A percentile compares a stretch with the other conserved stretches of the same genome.
Evolutionary conservation across 257 asterid species (phyloP).

Genomic region (Salvia rosmarinus): DNA sequence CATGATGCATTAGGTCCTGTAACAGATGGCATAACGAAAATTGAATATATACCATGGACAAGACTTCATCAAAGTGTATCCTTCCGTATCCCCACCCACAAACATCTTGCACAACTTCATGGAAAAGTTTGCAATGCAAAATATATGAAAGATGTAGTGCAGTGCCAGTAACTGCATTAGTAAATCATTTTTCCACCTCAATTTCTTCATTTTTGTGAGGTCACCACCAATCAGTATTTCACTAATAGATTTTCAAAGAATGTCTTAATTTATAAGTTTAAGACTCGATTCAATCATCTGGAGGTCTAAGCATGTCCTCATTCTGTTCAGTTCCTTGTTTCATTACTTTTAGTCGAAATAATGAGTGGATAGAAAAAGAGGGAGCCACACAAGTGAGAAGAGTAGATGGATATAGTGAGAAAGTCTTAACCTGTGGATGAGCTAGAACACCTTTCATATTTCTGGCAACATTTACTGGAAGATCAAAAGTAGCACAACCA

Average conservation of each 20-base stretch:
- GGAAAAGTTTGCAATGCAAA: neutral
- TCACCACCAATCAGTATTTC: neutral
- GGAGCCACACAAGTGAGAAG: neutral
- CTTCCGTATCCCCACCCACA: neutral
- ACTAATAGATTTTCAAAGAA: neutral
- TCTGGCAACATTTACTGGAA: conserved; percentile 63
- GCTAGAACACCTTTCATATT: conserved; percentile 70
- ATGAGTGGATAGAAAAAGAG: conserved; percentile 1
- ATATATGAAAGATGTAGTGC: neutral
- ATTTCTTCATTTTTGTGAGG: neutral
- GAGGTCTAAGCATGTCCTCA: neutral
- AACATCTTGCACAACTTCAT: neutral
- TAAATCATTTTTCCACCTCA: neutral
- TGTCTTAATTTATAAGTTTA: neutral
- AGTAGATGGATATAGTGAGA: neutral
- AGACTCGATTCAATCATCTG: neutral
- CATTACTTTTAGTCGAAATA: neutral
- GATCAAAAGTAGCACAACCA: conserved; percentile 87
- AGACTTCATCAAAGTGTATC: neutral
- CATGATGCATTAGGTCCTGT: conserved; percentile 82
- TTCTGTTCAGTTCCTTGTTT: neutral
- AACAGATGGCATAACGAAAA: conserved; percentile 20
- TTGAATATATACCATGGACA: neutral
- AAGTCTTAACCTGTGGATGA: conserved; percentile 84
- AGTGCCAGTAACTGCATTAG: neutral